Percentiles rank a stretch among this genome's conserved stretches.
These are phyloP conservation scores for Trametes pubescens DNA, from an alignment of 1,284 basidiomycete genomes.

Conservation along the genomic window DNA sequence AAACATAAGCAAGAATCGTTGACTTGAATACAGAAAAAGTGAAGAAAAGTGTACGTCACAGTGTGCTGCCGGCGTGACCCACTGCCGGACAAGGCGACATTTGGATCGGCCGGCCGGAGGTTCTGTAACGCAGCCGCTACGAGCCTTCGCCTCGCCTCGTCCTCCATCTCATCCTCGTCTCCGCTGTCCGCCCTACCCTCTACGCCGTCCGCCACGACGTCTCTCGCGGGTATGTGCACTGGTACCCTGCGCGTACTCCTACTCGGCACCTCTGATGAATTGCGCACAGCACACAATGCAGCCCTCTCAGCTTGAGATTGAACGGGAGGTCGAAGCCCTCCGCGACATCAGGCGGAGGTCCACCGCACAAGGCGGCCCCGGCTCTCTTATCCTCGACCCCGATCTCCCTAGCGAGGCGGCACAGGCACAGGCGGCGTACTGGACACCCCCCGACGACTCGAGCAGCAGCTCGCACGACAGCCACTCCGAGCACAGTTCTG, in stretches of 20 bases:
- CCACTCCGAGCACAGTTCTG: slow-evolving; percentile 26
- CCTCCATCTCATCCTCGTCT: not conserved
- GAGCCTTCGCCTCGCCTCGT: no score
- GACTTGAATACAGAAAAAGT: no score
- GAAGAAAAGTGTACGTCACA: no score
- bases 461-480: slow-evolving; percentile 47
- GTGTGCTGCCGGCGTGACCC: no score
- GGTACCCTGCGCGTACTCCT: slow-evolving; percentile 18
- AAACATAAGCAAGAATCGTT: no score
- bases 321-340: slow-evolving; percentile 86
- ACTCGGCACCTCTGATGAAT: slow-evolving; percentile 8
- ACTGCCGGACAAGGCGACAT: no score
- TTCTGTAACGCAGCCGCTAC: no score
- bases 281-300: slow-evolving; percentile 54
- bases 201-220: slow-evolving; percentile 30
- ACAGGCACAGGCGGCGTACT: slow-evolving; percentile 60
- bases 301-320: slow-evolving; percentile 85
- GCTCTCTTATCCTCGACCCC: slow-evolving; percentile 84
- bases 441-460: slow-evolving; percentile 53
- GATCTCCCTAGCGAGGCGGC: slow-evolving; percentile 79
- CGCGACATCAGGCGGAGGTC: slow-evolving; percentile 86
- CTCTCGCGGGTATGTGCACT: slow-evolving; percentile 23
- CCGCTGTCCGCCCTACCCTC: slow-evolving; percentile 10
- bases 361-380: slow-evolving; percentile 73
- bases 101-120: not conserved